Conservation (phyloP, 768 basidiomycete species). For the Tubosaeta brunneosetosa region DNA sequence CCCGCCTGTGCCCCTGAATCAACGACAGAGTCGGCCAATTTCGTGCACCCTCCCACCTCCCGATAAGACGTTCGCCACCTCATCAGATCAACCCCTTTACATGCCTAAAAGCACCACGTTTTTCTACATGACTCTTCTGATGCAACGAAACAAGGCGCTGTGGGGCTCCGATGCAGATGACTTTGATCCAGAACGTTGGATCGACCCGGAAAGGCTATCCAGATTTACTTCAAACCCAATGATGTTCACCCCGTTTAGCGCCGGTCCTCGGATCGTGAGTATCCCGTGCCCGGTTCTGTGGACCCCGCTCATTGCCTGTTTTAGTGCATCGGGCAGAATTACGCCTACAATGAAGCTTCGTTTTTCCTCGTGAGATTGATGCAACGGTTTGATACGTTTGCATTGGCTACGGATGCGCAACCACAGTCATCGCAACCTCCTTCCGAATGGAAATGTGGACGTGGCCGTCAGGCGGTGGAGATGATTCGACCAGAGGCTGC, state of each 20-base stretch:
- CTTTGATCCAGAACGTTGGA: conserved; percentile 80
- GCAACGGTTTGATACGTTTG: conserved; percentile 58
- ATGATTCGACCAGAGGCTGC: conserved; percentile 59
- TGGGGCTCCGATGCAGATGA: conserved; percentile 75
- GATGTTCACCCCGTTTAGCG: conserved; percentile 73
- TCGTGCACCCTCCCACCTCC: conserved; percentile 49
- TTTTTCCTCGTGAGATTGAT: conserved; percentile 65
- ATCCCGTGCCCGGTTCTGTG: conserved; percentile 6
- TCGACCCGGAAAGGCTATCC: conserved; percentile 50
- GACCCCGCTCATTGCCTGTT: conserved; percentile 11
- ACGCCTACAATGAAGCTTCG: conserved; percentile 73
- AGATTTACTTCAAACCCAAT: conserved; percentile 54
- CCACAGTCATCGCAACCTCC: conserved; percentile 62
- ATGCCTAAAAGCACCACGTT: conserved; percentile 56
- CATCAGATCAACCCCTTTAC: conserved; percentile 43
- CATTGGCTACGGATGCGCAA: conserved; percentile 57
- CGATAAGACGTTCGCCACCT: conserved; percentile 42
- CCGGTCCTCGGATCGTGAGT: conserved; percentile 55
- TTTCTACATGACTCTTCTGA: conserved; percentile 56
- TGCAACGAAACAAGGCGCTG: conserved; percentile 59
- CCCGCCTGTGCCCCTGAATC: conserved; percentile 74
- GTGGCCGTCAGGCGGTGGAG: conserved; percentile 51
- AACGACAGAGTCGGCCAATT: conserved; percentile 50
- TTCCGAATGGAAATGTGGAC: conserved; percentile 43
- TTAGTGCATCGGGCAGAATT: conserved; percentile 69